Base-by-base conservation (phyloP, 2,329 filamentous ascomycete genomes). In the Camillea tinctor region DNA sequence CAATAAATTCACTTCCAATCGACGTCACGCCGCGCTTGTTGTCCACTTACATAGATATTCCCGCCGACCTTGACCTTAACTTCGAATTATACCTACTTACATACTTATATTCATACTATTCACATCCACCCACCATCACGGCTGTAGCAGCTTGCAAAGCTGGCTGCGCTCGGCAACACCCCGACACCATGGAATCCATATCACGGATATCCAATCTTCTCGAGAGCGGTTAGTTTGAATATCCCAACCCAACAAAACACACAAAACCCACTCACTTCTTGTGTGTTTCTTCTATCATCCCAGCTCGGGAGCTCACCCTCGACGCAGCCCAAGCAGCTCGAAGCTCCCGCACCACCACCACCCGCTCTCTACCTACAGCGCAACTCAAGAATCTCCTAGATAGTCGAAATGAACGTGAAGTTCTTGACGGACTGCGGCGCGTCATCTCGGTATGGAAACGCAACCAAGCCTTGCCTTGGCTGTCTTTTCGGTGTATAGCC, bases 321-420 rank as follows among this genome's bases (percentile, higher is more conserved):
- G 95, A 99, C 84, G 95, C 95, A 68, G 94, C 95, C 70, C 92
- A 93, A 76, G 92, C 93, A 69, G 93, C 93, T 68, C 86, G 92
- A 72, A 84, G 80, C 73, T 81, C 83, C 62, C 82, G 86, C 61
- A 81, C 83, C 68, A 81, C 83, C 68, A 81, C 86, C 40, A 81
- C 85, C 22, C 86, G 86, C 57, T 85, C 87, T 52, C 79, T 95
- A 65, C 89, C 93, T 61, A 84, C 88, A n/a, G 82, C 85, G 60
- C 93, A 97, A 78, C 89, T 98, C 73, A 96, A 96, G 81, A 97
- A 94, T 79, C 85, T 98, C 19, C 84, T 99, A 65, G 95, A 98
- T 76, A 97, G 93, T 72, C 88, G 95, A 66, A 91, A 90, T 80
- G 95, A 99, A 68, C 86, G 93, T 68, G 95, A 99, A 67, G 89